Evolutionary conservation across 768 basidiomycete species (phyloP), one percentile per base, ranked within the genome.

Genomic region (Phanerodontia chrysosporium): DNA sequence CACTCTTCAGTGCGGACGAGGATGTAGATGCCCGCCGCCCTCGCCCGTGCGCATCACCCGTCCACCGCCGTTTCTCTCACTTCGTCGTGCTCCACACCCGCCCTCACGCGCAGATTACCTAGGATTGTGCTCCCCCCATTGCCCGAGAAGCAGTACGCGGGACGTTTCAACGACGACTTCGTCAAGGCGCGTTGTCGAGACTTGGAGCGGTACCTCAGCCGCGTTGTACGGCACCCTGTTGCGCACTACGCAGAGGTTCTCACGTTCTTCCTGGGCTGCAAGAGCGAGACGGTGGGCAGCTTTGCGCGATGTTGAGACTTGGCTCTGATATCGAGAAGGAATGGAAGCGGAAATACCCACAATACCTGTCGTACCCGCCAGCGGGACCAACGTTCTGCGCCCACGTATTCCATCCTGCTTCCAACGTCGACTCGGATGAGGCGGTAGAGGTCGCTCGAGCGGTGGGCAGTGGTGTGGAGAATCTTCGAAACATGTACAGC

Each of bases 131-230:
- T 95, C 91, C 92, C 0, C n/a, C 88, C 90, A 0, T 78, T 95
- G 10, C 92, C 92, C 0, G 90, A 92, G 69, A 93, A 93, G 67
- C 87, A 90, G 63, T 92, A 94, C 62, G 78, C 89, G 0, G n/a
- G 90, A 1, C 77, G 90, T 9, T 93, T 94, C 69, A 89, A 80
- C 59, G 80, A 82, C 21, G 90, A 87, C 55, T 93, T 95, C 63
- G 84, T 95, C 6, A 91, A 94, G 68, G 89, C 88, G 12, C 76
- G 92, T 35, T 75, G 91, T 42, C 84, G 89, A 2, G 91, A 94
- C 67, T 75, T 95, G 45, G 90, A 93, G 69, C 76, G 89, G 42
- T 95, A 93, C 69, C 75, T 94, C 14, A 77, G 76, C 30, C 79
- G 83, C 51, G 74, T 94, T 36, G 83, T 85, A 27, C 75, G 87